phyloP scores from a whole-genome alignment of 208 protist genomes.

The Wallacemonas sp. region DNA sequence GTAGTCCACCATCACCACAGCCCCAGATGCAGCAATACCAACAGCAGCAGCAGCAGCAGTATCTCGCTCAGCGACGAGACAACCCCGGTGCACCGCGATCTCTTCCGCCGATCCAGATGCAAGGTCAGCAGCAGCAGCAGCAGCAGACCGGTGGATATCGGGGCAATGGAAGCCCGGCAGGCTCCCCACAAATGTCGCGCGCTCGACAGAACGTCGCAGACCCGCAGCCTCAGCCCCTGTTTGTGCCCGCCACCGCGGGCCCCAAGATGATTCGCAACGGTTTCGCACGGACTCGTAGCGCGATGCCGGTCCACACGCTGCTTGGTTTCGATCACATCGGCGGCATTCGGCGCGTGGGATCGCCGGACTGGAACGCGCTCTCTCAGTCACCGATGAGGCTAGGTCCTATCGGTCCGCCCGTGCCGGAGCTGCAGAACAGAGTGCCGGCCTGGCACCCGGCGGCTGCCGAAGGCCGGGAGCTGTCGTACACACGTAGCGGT shows the following conservation, averaged over 20 bases:
- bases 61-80: too few species aligned
- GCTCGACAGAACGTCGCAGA: background rate
- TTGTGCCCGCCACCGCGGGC: background rate
- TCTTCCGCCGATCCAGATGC: background rate
- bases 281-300: background rate
- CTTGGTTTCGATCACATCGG: conserved; percentile 18
- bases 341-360: conserved; percentile 16
- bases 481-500: conserved; percentile 5
- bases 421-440: background rate
- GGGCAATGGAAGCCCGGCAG: too few species aligned
- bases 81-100: background rate
- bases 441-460: background rate
- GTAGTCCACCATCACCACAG: background rate
- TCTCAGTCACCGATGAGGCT: background rate
- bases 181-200: too few species aligned
- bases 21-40: background rate
- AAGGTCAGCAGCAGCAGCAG: too few species aligned
- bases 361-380: conserved; percentile 17
- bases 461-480: background rate
- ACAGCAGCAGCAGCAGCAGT: background rate
- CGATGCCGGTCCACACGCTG: conserved; percentile 11
- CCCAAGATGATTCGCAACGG: conserved; percentile 15
- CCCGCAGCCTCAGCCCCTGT: conserved; percentile 8
- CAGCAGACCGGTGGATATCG: too few species aligned
- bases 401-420: background rate